Evolutionary conservation across 495 filamentous ascomycete genomes (phyloP).

Genomic region (Trichoderma asperelloides): DNA sequence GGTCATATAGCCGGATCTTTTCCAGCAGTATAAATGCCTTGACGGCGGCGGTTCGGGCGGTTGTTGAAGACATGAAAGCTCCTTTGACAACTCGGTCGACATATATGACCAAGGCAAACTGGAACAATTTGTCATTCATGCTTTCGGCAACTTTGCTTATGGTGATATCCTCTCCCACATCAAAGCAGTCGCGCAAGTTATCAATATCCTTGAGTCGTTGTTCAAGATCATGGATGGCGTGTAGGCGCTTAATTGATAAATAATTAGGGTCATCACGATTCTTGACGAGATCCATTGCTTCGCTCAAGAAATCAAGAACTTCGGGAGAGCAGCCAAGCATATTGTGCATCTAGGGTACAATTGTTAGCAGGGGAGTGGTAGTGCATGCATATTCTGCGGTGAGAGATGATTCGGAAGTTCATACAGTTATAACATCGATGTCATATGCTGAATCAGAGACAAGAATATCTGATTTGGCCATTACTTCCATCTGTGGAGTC

Average conservation of each 20-base stretch:
- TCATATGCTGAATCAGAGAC: slow-evolving; percentile 11
- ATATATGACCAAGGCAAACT: slow-evolving; percentile 15
- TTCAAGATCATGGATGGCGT: background rate
- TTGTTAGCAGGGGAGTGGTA: background rate
- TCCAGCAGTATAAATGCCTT: slow-evolving; percentile 10
- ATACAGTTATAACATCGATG: background rate
- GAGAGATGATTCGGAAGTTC: background rate
- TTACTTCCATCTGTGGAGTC: slow-evolving; percentile 6
- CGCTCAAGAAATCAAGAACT: slow-evolving; percentile 13
- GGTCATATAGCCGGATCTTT: slow-evolving; percentile 3
- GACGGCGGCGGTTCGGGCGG: background rate
- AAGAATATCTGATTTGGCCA: slow-evolving; percentile 15
- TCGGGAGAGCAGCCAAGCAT: slow-evolving; percentile 17
- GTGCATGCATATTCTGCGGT: background rate
- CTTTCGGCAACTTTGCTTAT: background rate
- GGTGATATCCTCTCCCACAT: slow-evolving; percentile 7
- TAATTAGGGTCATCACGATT: background rate
- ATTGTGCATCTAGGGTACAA: slow-evolving; percentile 9
- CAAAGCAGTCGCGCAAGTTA: slow-evolving; percentile 1
- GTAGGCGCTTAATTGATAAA: background rate
- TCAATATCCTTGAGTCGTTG: background rate
- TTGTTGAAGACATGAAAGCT: background rate
- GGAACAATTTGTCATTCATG: slow-evolving; percentile 11
- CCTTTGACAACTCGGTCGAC: slow-evolving; percentile 14
- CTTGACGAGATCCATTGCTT: slow-evolving; percentile 4